These are phyloP conservation scores for Antrodiella citrinella DNA, from an alignment of 768 basidiomycete genomes.

Conservation along the genomic window DNA sequence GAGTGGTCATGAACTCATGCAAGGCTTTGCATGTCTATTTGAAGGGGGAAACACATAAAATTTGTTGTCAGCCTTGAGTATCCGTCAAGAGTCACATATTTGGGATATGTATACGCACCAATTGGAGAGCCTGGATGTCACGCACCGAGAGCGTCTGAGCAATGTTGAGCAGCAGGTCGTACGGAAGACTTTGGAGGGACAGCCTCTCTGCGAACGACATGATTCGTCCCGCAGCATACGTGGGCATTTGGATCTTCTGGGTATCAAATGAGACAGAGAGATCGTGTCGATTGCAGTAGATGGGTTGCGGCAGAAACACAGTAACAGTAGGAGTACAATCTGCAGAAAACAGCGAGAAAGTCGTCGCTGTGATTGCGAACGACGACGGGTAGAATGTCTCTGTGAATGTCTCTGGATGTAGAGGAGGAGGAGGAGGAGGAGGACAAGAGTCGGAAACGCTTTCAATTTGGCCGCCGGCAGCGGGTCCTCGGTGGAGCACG, in stretches of 20 bases:
- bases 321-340: no score
- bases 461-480: no score
- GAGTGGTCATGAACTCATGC: conserved; percentile 51
- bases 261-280: no score
- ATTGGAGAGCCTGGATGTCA: conserved; percentile 54
- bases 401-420: no score
- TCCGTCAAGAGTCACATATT: not conserved
- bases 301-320: not conserved
- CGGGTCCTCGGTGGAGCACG: not conserved
- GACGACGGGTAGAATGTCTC: no score
- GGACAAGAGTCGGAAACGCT: no score
- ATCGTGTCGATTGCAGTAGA: not conserved
- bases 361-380: no score
- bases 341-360: no score
- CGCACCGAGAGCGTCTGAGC: conserved; percentile 50
- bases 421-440: no score
- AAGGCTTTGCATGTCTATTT: conserved; percentile 56
- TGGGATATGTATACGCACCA: conserved; percentile 34
- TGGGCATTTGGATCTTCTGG: no score
- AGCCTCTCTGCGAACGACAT: not conserved
- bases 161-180: conserved; percentile 65
- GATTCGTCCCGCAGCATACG: no score
- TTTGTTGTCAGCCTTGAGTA: not conserved
- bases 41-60: not conserved
- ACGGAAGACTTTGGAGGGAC: conserved; percentile 42